Evolutionary conservation across 2,329 filamentous ascomycete species (phyloP), one percentile per base, ranked within the genome.

Genomic region (Cadophora gregata): DNA sequence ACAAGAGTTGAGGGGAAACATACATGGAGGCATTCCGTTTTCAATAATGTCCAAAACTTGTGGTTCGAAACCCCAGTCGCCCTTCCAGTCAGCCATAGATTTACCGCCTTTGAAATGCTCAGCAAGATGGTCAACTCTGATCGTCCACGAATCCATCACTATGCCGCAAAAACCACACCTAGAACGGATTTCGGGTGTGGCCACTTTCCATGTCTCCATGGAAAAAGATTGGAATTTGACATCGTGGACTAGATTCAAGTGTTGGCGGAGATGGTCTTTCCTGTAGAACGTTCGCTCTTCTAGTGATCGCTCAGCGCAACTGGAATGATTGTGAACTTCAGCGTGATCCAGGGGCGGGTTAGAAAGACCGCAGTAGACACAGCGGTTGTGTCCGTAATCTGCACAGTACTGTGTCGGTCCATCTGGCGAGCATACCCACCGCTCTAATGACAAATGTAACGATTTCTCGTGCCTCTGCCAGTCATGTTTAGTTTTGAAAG

Each of bases 381-480:
- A 90, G 60, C 80, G 83, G 56, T 81, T 73, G 59, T 83, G 78
- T 31, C 87, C 86, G n/a, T 84, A 88, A 1, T 88, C 84, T 1
- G 86, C 83, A 65, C 89, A 85, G 42, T 88, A 77, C 4, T 83
- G 83, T 6, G 79, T 81, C 19, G 85, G 79, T 0, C 87, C 87
- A 53, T 86, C 82, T 53, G 86, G 87, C 4, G 84, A 83, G 74
- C 85, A 92, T 67, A 88, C 86, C 90, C 84, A 92, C 65, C 83
- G 83, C 79, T 87, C 88, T 0, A 90, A 85, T 7, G 86, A 92
- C 72, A 86, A 78, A 75, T 86, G 90, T 70, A 88, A 80, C 60
- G 87, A 88, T 71, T 90, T 90, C 74, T 93, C 90, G 75, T 92
- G 90, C 66, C 90, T 81, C 73, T 89, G 87, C 88, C 88, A 90